These are phyloP conservation scores for Bremia lactucae DNA, from an alignment of 352 stramenopile genomes.

Conservation along the genomic window DNA sequence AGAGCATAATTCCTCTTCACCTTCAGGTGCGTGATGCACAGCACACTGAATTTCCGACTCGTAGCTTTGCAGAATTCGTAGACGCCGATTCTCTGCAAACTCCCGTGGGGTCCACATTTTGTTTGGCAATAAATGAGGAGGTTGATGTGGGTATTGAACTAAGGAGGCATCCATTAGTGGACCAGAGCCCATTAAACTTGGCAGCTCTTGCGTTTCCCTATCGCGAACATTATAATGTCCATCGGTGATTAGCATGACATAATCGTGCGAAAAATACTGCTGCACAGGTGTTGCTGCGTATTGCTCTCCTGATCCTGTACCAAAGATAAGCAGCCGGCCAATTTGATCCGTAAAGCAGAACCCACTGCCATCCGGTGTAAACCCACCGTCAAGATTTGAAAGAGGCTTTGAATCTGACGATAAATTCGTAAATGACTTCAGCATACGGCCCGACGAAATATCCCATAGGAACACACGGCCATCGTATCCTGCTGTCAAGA, in stretches of 20 bases:
- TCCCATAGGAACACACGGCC: slow-evolving; percentile 79
- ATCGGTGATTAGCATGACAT: slow-evolving; percentile 82
- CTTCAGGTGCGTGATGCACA: slow-evolving; percentile 37
- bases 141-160: slow-evolving; percentile 63
- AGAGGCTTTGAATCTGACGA: slow-evolving; percentile 48
- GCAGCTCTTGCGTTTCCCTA: slow-evolving; percentile 72
- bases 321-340: slow-evolving; percentile 71
- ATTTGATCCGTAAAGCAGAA: slow-evolving; percentile 82
- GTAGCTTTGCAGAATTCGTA: slow-evolving; percentile 51
- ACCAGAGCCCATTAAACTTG: slow-evolving; percentile 77
- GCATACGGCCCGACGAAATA: slow-evolving; percentile 50
- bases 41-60: slow-evolving; percentile 59
- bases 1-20: slow-evolving; percentile 29
- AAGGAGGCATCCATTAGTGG: slow-evolving; percentile 66
- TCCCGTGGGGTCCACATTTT: slow-evolving; percentile 26
- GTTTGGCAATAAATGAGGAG: slow-evolving; percentile 44
- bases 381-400: slow-evolving; percentile 63
- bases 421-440: slow-evolving; percentile 53
- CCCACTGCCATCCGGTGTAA: slow-evolving; percentile 48
- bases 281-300: slow-evolving; percentile 57
- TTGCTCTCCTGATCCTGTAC: slow-evolving; percentile 53
- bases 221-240: slow-evolving; percentile 83
- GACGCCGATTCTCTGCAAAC: slow-evolving; percentile 50
- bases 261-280: slow-evolving; percentile 87
- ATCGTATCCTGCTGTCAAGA: slow-evolving; percentile 78